A percentile compares a stretch with the other conserved stretches of the same genome.
These are phyloP conservation scores for Barnettozyma populi DNA, from an alignment of 805 yeast genomes.

Conservation along the genomic window DNA sequence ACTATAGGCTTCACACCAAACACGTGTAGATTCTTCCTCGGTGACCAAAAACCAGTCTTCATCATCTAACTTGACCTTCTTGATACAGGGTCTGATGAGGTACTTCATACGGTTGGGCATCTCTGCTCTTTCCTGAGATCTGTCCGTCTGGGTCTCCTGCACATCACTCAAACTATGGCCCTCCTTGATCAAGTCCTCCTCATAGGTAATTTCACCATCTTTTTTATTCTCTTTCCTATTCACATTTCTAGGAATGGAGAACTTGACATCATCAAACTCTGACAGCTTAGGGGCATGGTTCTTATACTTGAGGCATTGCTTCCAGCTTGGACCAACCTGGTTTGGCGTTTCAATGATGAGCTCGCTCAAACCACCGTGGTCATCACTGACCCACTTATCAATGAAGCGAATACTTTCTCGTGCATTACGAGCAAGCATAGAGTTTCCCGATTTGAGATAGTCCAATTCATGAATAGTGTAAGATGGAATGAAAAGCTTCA, in stretches of 20 bases:
- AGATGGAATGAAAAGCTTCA: conserved; percentile 46
- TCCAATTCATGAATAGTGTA: conserved; percentile 57
- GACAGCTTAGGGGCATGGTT: conserved; percentile 39
- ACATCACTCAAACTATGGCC: neutral
- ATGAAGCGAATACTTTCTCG: conserved; percentile 59
- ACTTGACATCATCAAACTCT: conserved; percentile 37
- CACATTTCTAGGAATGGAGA: neutral
- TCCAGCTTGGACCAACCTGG: conserved; percentile 48
- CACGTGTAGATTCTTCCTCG: conserved; percentile 49
- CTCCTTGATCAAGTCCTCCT: conserved; percentile 6
- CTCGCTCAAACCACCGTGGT: conserved; percentile 16
- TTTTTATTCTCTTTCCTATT: neutral
- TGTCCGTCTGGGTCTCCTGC: conserved; percentile 2
- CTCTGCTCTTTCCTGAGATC: conserved; percentile 28
- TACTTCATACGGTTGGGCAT: conserved; percentile 51
- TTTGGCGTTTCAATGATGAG: conserved; percentile 35
- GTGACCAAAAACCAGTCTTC: conserved; percentile 54
- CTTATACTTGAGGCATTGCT: conserved; percentile 40
- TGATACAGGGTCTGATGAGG: conserved; percentile 53
- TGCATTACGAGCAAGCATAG: conserved; percentile 58
- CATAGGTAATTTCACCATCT: conserved; percentile 1
- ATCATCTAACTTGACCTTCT: conserved; percentile 38
- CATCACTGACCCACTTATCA: conserved; percentile 30
- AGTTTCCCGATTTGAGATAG: conserved; percentile 46
- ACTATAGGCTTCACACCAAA: conserved; percentile 52